Evolutionary conservation across 129 eudicot genomes (phyloP).

Genomic region (Saposhnikovia divaricata): DNA sequence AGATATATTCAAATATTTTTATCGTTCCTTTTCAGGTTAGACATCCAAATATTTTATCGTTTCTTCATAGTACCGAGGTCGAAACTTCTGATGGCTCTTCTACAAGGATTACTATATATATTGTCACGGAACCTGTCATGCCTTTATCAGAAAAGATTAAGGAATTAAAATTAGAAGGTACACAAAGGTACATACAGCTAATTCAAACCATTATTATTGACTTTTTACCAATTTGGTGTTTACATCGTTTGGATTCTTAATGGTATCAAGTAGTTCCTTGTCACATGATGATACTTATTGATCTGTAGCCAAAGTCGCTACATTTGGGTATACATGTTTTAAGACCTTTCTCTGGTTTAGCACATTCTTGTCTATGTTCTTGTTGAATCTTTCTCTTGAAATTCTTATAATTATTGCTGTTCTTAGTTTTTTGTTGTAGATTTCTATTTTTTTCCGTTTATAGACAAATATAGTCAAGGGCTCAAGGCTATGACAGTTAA

Average conservation of each 20-base stretch:
- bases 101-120: slow-evolving; percentile 72
- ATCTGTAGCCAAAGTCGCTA: neutral
- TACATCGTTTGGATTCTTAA: neutral
- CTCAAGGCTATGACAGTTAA: neutral
- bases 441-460: neutral
- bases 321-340: neutral
- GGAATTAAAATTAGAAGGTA: slow-evolving; percentile 87
- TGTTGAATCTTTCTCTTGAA: neutral
- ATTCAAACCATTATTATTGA: slow-evolving; percentile 1
- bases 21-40: slow-evolving; percentile 65
- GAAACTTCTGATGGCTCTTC: slow-evolving; percentile 74
- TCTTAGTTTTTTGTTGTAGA: neutral
- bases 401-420: neutral
- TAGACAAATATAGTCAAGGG: neutral
- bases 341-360: neutral
- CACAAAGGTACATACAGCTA: slow-evolving; percentile 49
- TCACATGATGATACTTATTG: neutral
- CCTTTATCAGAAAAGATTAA: slow-evolving; percentile 86
- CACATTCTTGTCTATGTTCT: neutral
- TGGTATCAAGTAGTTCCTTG: neutral
- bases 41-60: slow-evolving; percentile 90
- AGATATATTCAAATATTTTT: neutral
- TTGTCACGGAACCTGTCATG: slow-evolving; percentile 96
- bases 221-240: neutral
- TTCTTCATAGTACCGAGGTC: slow-evolving; percentile 86